phyloP scores from a whole-genome alignment of 2,329 filamentous ascomycete species.

The Pseudocercospora musae region DNA sequence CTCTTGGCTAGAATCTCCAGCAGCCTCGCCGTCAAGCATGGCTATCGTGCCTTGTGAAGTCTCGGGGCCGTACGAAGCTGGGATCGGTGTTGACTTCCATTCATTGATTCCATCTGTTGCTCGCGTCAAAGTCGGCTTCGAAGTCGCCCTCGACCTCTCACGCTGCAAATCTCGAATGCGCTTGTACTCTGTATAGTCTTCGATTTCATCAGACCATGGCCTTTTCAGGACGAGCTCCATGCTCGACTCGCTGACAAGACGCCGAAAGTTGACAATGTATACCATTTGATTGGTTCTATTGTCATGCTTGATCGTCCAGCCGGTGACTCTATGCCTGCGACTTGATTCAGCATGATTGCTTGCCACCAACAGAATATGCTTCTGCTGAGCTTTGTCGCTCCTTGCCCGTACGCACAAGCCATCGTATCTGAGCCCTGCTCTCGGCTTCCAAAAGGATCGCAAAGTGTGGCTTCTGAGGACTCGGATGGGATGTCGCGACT shows the following conservation, averaged over 20 bases:
- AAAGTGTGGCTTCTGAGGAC: constrained; percentile 46
- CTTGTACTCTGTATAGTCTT: constrained; percentile 50
- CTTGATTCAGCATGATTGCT: not conserved
- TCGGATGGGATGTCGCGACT: constrained; percentile 42
- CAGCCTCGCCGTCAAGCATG: not conserved
- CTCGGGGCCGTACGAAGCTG: not conserved
- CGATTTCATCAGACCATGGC: constrained; percentile 44
- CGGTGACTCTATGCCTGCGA: constrained; percentile 36
- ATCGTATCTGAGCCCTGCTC: constrained; percentile 48
- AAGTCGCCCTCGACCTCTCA: constrained; percentile 1
- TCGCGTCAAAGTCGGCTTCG: not conserved
- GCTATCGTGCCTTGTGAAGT: not conserved
- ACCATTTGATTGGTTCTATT: constrained; percentile 28
- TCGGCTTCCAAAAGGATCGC: constrained; percentile 45
- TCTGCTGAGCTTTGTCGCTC: not conserved
- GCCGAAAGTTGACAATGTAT: constrained; percentile 42
- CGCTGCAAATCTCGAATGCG: constrained; percentile 32
- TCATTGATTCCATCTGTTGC: not conserved
- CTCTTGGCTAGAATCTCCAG: not conserved
- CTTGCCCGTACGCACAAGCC: constrained; percentile 40
- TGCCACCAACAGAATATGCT: not conserved
- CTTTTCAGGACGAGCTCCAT: constrained; percentile 39
- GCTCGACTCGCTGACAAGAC: constrained; percentile 29
- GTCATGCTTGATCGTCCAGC: constrained; percentile 41
- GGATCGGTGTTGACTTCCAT: not conserved